phyloP scores from a whole-genome alignment of 2,329 filamentous ascomycete species.

The Tolypocladium sp. region DNA sequence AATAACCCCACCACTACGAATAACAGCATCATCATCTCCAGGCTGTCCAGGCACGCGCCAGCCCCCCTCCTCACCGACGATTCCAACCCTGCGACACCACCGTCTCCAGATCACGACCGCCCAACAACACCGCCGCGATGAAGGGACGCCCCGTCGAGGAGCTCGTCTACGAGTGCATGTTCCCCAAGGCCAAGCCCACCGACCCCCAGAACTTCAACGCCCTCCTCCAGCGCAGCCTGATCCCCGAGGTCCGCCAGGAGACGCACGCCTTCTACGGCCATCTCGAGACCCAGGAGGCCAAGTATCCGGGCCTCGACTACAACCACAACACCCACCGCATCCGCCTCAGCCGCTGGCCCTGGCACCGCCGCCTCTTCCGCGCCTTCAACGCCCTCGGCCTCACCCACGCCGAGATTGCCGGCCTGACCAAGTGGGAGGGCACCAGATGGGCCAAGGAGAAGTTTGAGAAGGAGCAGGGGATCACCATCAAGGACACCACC shows the following conservation, averaged over 20 bases:
- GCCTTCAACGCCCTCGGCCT: constrained; percentile 63
- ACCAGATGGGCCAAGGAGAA: constrained; percentile 76
- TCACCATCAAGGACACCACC: constrained; percentile 62
- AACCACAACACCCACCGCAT: constrained; percentile 62
- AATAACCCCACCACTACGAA: not conserved
- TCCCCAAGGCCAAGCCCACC: constrained; percentile 54
- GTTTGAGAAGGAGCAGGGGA: constrained; percentile 66
- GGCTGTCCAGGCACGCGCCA: not conserved
- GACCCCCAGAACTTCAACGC: constrained; percentile 65
- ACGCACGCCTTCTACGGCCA: constrained; percentile 72
- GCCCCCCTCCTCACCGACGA: not conserved
- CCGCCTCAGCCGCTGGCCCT: constrained; percentile 67
- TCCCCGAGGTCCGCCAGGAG: constrained; percentile 70
- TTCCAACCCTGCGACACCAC: not conserved
- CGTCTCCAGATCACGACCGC: not conserved
- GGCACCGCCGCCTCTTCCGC: constrained; percentile 67
- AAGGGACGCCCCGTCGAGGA: constrained; percentile 62
- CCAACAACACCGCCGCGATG: constrained; percentile 39
- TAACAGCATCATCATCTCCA: not conserved
- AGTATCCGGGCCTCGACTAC: constrained; percentile 77
- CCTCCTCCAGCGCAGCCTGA: constrained; percentile 61
- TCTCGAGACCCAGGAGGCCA: constrained; percentile 69
- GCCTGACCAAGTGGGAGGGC: constrained; percentile 73
- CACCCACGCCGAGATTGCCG: constrained; percentile 60
- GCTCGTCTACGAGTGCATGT: constrained; percentile 67